phyloP scores from a whole-genome alignment of 2,329 filamentous ascomycete genomes.

The Neofusicoccum sp. region DNA sequence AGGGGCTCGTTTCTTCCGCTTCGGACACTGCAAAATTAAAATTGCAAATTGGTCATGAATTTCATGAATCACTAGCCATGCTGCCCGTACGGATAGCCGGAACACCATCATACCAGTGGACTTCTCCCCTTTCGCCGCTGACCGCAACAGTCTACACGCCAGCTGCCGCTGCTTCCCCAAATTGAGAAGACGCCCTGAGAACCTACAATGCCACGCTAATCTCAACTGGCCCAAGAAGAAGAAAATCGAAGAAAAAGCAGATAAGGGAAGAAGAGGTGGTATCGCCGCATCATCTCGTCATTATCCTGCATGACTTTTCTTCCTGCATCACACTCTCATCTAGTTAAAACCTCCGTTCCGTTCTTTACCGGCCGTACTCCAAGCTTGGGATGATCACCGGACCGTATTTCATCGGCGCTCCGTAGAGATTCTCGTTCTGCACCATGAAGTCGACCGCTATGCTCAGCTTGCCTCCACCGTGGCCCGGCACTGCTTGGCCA shows the following conservation, averaged over 20 bases:
- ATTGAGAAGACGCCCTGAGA: neutral
- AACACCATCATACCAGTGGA: neutral
- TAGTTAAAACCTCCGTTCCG: neutral
- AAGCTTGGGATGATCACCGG: conserved; percentile 85
- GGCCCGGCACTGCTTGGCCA: conserved; percentile 38
- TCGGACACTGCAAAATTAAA: neutral
- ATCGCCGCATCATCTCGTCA: conserved; percentile 9
- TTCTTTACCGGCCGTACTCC: conserved; percentile 48
- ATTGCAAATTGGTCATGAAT: neutral
- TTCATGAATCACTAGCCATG: neutral
- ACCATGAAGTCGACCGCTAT: conserved; percentile 96
- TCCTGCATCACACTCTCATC: neutral
- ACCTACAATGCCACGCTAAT: conserved; percentile 14
- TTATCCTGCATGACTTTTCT: neutral
- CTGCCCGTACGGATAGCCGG: neutral
- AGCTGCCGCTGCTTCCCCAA: neutral
- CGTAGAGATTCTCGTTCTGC: conserved; percentile 81
- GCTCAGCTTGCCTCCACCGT: conserved; percentile 60
- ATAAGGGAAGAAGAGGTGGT: conserved; percentile 3
- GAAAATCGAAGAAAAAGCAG: neutral
- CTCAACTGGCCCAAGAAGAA: neutral
- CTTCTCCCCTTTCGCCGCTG: neutral
- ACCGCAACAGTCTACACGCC: neutral
- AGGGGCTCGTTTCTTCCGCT: neutral
- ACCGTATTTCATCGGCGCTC: conserved; percentile 87